Evolutionary conservation across 352 stramenopile species (phyloP).

Genomic region (Globisporangium mamillatum): DNA sequence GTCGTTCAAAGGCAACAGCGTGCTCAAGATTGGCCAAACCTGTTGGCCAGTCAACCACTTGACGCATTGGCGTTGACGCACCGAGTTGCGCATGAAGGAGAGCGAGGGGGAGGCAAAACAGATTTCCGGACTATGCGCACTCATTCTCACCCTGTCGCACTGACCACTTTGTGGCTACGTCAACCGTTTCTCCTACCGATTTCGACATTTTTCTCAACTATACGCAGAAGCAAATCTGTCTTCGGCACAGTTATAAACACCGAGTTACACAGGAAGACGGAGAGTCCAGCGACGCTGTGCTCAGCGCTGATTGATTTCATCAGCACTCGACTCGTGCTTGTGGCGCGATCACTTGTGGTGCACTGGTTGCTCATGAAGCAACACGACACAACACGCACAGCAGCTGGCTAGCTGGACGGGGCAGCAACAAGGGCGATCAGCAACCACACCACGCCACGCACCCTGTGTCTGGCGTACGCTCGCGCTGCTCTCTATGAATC

Average conservation of each 20-base stretch:
- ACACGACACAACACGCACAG: background rate
- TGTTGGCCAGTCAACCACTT: background rate
- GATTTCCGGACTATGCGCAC: background rate
- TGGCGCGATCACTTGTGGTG: background rate
- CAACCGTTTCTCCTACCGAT: background rate
- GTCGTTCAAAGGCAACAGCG: background rate
- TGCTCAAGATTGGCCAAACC: background rate
- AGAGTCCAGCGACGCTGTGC: background rate
- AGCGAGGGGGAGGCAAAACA: slow-evolving; percentile 1
- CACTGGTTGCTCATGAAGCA: background rate
- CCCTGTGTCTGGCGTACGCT: background rate
- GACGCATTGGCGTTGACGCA: background rate
- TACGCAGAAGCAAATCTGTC: background rate
- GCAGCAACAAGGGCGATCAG: background rate
- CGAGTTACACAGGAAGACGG: background rate
- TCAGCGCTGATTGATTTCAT: no score
- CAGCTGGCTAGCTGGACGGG: background rate
- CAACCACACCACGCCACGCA: background rate
- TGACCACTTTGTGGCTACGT: background rate
- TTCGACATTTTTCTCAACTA: background rate
- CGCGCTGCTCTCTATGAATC: background rate
- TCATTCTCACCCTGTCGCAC: background rate
- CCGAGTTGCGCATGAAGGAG: background rate
- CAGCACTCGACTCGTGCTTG: no score
- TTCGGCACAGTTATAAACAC: background rate